These are phyloP conservation scores for Ustilago shanxiensis DNA, from an alignment of 1,284 basidiomycete genomes.

Conservation along the genomic window DNA sequence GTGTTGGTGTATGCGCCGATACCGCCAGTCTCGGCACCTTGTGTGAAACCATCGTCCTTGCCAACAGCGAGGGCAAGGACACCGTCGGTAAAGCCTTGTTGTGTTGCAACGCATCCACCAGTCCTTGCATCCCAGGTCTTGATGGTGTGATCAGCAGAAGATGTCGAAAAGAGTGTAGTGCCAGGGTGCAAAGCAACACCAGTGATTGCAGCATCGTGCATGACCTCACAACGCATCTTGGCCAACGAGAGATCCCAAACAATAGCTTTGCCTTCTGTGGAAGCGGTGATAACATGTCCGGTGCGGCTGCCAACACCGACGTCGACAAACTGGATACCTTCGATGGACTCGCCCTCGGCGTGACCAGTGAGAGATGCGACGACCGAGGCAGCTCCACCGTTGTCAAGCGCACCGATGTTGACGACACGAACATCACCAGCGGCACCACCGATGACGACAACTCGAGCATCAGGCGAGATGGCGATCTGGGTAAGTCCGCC, in stretches of 20 bases:
- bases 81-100: conserved; percentile 86
- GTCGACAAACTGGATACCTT: conserved; percentile 87
- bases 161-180: conserved; percentile 79
- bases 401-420: conserved; percentile 78
- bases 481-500: conserved; percentile 88
- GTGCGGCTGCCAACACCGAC: conserved; percentile 75
- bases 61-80: conserved; percentile 81
- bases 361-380: conserved; percentile 86
- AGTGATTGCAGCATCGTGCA: conserved; percentile 53
- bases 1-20: conserved; percentile 61
- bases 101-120: conserved; percentile 81
- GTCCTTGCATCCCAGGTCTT: conserved; percentile 93
- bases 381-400: conserved; percentile 76
- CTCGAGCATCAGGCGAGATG: conserved; percentile 76
- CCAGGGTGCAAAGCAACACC: conserved; percentile 77
- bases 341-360: conserved; percentile 87
- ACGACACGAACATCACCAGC: conserved; percentile 86
- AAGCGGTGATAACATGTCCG: conserved; percentile 84
- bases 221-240: conserved; percentile 54
- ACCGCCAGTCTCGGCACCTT: conserved; percentile 68
- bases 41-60: conserved; percentile 69
- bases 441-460: conserved; percentile 88
- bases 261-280: conserved; percentile 91
- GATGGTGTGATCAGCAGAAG: conserved; percentile 82
- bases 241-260: conserved; percentile 89